A percentile compares a stretch with the other conserved stretches of the same genome.
Evolutionary conservation across 305 asterid genomes (phyloP).

Genomic region (Fraxinus dipetala): DNA sequence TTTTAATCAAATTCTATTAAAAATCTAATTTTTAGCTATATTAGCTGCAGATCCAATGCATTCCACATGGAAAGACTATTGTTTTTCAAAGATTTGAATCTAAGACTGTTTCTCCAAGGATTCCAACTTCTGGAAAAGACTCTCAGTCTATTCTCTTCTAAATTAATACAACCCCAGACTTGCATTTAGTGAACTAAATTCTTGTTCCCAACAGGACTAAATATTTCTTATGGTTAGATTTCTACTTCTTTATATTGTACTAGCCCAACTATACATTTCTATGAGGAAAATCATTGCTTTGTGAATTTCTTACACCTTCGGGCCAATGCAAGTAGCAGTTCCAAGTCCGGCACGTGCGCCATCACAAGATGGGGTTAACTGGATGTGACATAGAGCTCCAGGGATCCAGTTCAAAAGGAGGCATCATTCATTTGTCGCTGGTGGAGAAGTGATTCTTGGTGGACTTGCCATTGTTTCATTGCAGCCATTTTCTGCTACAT

Average conservation of each 20-base stretch:
- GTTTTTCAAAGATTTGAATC: not conserved
- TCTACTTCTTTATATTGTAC: slow-evolving; percentile 3
- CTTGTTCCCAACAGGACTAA: not conserved
- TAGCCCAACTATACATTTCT: not conserved
- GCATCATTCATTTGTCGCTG: no score
- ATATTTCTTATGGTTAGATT: slow-evolving; percentile 29
- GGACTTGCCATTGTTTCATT: no score
- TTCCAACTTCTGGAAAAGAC: slow-evolving; percentile 8
- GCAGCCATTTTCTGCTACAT: slow-evolving; percentile 31
- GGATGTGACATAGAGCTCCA: no score
- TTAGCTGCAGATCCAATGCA: slow-evolving; percentile 10
- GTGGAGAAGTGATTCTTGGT: no score
- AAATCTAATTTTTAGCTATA: not conserved
- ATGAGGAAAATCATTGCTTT: slow-evolving; percentile 1
- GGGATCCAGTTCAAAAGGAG: no score
- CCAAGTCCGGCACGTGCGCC: no score
- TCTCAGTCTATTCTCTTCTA: not conserved
- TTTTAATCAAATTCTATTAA: not conserved
- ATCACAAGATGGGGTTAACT: no score
- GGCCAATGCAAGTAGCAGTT: not conserved
- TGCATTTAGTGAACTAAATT: not conserved
- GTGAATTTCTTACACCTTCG: slow-evolving; percentile 14
- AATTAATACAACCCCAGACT: not conserved
- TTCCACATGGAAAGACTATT: not conserved
- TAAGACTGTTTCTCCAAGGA: slow-evolving; percentile 8